Evolutionary conservation across 495 filamentous ascomycete species (phyloP), one percentile per base, ranked within the genome.

Genomic region (Lasiosphaeria miniovina): DNA sequence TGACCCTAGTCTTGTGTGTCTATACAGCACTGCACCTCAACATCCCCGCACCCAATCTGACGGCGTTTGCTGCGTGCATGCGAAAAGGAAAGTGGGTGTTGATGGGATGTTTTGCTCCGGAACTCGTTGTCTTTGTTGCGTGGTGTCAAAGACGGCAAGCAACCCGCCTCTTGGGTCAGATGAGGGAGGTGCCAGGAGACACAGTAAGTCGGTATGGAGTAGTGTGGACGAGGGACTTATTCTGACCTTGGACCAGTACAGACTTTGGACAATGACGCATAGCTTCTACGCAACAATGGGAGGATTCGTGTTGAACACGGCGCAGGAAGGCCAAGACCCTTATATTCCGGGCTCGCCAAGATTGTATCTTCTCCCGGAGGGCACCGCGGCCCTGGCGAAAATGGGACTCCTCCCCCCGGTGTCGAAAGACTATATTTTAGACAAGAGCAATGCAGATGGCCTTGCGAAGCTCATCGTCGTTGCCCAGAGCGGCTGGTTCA

Each of bases 401-500:
- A 6, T 12, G 4, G 56, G 56, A 15, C 9, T 31, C 8, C n/a
- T 52, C 31, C 61, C 61, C 12, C 46, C 48, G 9, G 6, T 60
- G 3, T 38, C 43, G 9, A 36, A 43, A n/a, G 12, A 32, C 2
- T 50, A 59, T 4, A 50, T 64, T 31, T 24, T 49, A 36, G 61
- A 64, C 49, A 64, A 60, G 36, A 60, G 57, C 48, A 64, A 64
- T 40, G 46, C 34, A 6, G 58, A 64, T 48, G 12, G 36, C 5
- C 24, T 64, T n/a, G 54, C 62, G 6, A 58, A 55, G 50, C 1
- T 51, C 9, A 15, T 61, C 12, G 52, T 45, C 3, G 32, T 53
- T 14, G 14, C 50, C 3, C 54, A 62, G 34, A 71, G 67, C 14
- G 34, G 45, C 0, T 79, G 72, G 72, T 60, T 79, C 40, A 31